phyloP scores from a whole-genome alignment of 2,329 filamentous ascomycete genomes.

The Rutstroemia sydowiana region DNA sequence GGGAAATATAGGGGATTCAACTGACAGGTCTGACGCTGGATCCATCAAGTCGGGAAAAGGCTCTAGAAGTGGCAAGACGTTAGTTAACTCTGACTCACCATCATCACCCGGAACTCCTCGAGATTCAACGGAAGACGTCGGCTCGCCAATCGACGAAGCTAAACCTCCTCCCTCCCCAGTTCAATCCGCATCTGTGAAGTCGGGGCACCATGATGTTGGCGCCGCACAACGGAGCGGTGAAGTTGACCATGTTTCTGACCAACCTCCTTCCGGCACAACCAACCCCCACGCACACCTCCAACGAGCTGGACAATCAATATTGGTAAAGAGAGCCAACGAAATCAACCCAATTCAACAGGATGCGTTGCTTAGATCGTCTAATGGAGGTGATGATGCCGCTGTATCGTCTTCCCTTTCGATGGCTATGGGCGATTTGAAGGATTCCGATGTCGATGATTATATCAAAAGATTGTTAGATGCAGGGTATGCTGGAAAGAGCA shows the following conservation, averaged over 20 bases:
- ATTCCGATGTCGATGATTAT: conserved; percentile 93
- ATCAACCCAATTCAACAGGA: conserved; percentile 55
- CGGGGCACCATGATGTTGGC: conserved; percentile 69
- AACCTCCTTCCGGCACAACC: conserved; percentile 64
- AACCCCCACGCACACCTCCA: conserved; percentile 51
- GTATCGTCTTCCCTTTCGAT: conserved; percentile 44
- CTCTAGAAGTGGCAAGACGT: conserved; percentile 39
- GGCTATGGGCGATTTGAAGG: conserved; percentile 84
- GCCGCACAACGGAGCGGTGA: conserved; percentile 81
- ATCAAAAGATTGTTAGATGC: conserved; percentile 92
- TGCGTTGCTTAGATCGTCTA: conserved; percentile 29
- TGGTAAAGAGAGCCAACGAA: conserved; percentile 65
- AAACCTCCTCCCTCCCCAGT: conserved; percentile 79
- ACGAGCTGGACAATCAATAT: conserved; percentile 79
- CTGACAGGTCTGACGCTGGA: conserved; percentile 64
- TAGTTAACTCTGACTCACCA: conserved; percentile 31
- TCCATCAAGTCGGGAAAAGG: conserved; percentile 68
- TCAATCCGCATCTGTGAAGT: conserved; percentile 65
- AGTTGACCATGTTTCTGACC: conserved; percentile 89
- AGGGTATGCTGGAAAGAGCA: conserved; percentile 92
- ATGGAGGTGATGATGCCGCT: conserved; percentile 35
- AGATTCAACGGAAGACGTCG: conserved; percentile 32
- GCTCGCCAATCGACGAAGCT: conserved; percentile 43
- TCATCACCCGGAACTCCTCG: conserved; percentile 28
- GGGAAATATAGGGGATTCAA: conserved; percentile 47